phyloP scores from a whole-genome alignment of 805 yeast genomes.

The Sugiyamaella americana region DNA sequence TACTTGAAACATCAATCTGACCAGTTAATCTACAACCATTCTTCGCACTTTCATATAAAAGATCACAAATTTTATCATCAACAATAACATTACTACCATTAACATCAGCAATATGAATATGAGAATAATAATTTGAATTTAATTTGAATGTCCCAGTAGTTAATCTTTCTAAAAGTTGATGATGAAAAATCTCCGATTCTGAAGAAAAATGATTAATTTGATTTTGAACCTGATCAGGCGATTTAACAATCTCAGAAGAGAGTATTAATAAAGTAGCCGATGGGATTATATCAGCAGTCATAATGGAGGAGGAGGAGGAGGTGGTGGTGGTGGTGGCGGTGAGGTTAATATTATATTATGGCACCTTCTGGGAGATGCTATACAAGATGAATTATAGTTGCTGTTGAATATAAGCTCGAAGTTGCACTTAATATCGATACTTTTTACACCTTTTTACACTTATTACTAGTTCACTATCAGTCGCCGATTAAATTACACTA shows the following conservation, averaged over 20 bases:
- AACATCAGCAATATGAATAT: constrained; percentile 26
- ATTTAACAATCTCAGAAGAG: constrained; percentile 11
- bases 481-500: too few species aligned
- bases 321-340: not conserved
- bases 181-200: constrained; percentile 12
- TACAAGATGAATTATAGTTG: not conserved
- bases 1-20: constrained; percentile 13
- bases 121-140: constrained; percentile 23
- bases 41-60: constrained; percentile 25
- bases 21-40: constrained; percentile 32
- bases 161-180: constrained; percentile 37
- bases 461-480: too few species aligned
- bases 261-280: constrained; percentile 8
- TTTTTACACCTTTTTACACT: too few species aligned
- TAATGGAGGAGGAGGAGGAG: not conserved
- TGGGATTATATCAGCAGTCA: constrained; percentile 6
- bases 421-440: too few species aligned
- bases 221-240: constrained; percentile 9
- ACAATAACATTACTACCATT: constrained; percentile 18
- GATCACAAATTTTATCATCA: constrained; percentile 24
- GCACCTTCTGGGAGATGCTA: not conserved
- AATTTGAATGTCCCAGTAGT: constrained; percentile 29
- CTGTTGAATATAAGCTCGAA: not conserved
- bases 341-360: not conserved
- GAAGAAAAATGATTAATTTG: constrained; percentile 5